Conservation (phyloP, 495 filamentous ascomycete species). For the Talaromyces trachyspermus region DNA sequence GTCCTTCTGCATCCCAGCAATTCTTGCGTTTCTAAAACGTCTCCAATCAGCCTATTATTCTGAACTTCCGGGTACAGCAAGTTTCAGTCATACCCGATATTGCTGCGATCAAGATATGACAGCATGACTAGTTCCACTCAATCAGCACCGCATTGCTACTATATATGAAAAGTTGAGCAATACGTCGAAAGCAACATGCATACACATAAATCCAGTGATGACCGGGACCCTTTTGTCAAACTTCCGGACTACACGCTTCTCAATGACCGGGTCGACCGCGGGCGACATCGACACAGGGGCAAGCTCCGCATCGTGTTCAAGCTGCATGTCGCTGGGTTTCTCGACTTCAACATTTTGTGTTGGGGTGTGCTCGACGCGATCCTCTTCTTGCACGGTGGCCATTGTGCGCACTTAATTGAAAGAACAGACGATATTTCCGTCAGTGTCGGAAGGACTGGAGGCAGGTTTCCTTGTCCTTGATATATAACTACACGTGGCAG, state of each 20-base stretch:
- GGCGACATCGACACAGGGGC: neutral
- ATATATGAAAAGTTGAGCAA: neutral
- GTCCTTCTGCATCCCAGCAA: conserved; percentile 51
- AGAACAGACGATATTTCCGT: neutral
- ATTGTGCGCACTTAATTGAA: neutral
- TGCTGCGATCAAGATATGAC: conserved; percentile 61
- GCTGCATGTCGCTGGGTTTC: neutral
- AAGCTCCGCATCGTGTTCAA: conserved; percentile 1
- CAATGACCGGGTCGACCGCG: conserved; percentile 43
- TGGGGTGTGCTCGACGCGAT: too few species aligned
- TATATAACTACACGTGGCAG: too few species aligned
- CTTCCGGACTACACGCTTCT: conserved; percentile 52
- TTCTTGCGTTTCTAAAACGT: conserved; percentile 54
- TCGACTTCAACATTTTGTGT: neutral
- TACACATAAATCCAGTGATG: conserved; percentile 48
- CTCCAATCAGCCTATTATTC: conserved; percentile 6
- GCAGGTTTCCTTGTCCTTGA: too few species aligned
- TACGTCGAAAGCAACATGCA: conserved; percentile 8
- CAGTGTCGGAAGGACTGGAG: too few species aligned
- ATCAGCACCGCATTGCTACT: too few species aligned
- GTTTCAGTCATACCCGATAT: conserved; percentile 44
- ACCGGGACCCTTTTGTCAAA: conserved; percentile 47
- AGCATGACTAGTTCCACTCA: conserved; percentile 48
- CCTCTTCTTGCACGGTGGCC: too few species aligned
- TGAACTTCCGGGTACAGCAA: neutral